Evolutionary conservation across 2,329 filamentous ascomycete species (phyloP).

Genomic region (Ophiocordyceps australis): DNA sequence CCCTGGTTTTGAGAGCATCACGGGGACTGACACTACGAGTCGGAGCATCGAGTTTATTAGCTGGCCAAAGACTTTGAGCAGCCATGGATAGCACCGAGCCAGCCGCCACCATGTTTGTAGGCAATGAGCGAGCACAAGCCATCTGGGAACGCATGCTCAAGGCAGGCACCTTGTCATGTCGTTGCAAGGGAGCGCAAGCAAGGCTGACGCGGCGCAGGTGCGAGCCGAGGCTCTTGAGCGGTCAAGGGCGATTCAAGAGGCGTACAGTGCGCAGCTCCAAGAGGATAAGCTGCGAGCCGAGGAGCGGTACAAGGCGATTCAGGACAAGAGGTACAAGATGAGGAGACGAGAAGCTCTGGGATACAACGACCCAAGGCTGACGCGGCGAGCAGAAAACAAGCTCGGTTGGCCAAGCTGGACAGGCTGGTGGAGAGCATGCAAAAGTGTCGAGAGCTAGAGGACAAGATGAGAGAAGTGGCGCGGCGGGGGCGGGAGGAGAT

Average conservation of each 20-base stretch:
- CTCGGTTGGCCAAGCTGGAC: too few relatives aligned
- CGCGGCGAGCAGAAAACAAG: neutral
- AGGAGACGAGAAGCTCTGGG: too few relatives aligned
- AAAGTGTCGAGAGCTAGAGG: conserved; percentile 9
- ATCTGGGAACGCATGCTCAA: conserved; percentile 1
- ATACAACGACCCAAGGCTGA: too few relatives aligned
- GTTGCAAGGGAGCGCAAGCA: too few relatives aligned
- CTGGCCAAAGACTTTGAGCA: too few relatives aligned
- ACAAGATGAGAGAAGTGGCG: conserved; percentile 9
- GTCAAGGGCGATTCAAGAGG: conserved; percentile 7
- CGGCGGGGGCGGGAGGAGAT: conserved; percentile 5
- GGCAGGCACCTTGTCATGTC: neutral
- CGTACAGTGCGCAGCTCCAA: conserved; percentile 8
- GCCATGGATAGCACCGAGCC: too few relatives aligned
- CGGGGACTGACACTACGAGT: too few relatives aligned
- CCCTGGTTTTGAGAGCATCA: too few relatives aligned
- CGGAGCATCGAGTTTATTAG: too few relatives aligned
- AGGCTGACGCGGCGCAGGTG: too few relatives aligned
- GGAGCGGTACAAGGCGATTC: conserved; percentile 7
- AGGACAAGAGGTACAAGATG: conserved; percentile 2
- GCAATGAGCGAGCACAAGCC: too few relatives aligned
- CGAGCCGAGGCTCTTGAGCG: conserved; percentile 10
- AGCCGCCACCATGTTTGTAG: too few relatives aligned
- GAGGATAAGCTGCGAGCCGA: conserved; percentile 7
- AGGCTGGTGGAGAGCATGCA: conserved; percentile 22